Evolutionary conservation across 2,329 filamentous ascomycete species (phyloP).

Genomic region (Cephalotrichum gorgonifer): DNA sequence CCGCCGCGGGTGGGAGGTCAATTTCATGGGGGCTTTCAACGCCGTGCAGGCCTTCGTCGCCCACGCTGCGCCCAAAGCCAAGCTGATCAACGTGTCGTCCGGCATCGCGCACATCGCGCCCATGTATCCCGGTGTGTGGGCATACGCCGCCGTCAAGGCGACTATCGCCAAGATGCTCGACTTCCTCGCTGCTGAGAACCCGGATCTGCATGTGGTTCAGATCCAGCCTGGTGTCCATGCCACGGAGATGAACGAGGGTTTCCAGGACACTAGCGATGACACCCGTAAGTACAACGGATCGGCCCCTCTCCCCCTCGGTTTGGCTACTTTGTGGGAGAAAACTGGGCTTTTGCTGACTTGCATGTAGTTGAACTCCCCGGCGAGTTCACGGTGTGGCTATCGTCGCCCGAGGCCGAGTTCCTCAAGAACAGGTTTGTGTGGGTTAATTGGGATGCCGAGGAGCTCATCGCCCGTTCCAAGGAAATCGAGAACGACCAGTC

Average conservation of each 20-base stretch:
- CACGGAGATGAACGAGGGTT: conserved; percentile 14
- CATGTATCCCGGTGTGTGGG: conserved; percentile 1
- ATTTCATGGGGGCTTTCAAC: conserved; percentile 15
- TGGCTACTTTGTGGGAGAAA: background rate
- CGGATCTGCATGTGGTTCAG: conserved; percentile 24
- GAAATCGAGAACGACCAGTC: conserved; percentile 16
- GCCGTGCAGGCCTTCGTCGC: conserved; percentile 14
- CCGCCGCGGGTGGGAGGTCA: conserved; percentile 10
- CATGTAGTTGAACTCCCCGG: conserved; percentile 23
- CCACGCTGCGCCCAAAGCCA: conserved; percentile 8
- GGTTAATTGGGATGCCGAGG: conserved; percentile 40
- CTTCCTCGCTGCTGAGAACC: conserved; percentile 27
- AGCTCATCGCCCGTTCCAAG: conserved; percentile 27
- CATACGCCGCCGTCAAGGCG: conserved; percentile 30
- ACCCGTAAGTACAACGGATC: background rate
- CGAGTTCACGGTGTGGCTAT: conserved; percentile 32
- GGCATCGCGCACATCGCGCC: conserved; percentile 4
- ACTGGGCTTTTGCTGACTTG: background rate
- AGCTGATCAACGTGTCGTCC: conserved; percentile 13
- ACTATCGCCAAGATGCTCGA: conserved; percentile 29
- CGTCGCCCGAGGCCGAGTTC: conserved; percentile 32
- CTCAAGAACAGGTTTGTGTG: conserved; percentile 34
- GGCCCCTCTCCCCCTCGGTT: background rate
- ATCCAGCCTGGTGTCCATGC: conserved; percentile 31
- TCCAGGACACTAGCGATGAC: conserved; percentile 10